These are phyloP conservation scores for Cyclocybe aegerita DNA, from an alignment of 768 basidiomycete species.

Conservation along the genomic window DNA sequence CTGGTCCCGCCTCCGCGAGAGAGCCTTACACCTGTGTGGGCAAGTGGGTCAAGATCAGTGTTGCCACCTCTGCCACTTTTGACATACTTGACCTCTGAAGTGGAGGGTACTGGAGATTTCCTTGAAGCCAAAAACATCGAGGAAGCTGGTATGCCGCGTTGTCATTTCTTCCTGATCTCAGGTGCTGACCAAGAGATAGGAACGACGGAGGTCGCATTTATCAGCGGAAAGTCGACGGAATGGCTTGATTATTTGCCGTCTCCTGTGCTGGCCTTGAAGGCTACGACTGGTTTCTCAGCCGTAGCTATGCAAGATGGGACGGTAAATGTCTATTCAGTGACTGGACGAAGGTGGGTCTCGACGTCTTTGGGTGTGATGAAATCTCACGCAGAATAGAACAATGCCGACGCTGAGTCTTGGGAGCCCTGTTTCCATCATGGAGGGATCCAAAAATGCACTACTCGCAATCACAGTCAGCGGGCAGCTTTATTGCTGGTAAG, in stretches of 20 bases:
- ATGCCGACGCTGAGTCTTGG: slow-evolving; percentile 78
- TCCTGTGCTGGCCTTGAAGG: slow-evolving; percentile 65
- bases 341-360: slow-evolving; percentile 70
- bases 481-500: slow-evolving; percentile 74
- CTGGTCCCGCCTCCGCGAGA: slow-evolving; percentile 12
- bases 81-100: slow-evolving; percentile 53
- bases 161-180: slow-evolving; percentile 1
- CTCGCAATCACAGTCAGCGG: slow-evolving; percentile 74
- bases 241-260: slow-evolving; percentile 90
- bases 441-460: slow-evolving; percentile 61
- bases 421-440: slow-evolving; percentile 66
- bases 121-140: slow-evolving; percentile 82
- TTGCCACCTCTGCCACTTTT: slow-evolving; percentile 61
- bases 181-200: slow-evolving; percentile 32
- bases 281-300: slow-evolving; percentile 68
- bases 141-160: slow-evolving; percentile 45
- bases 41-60: slow-evolving; percentile 22
- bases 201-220: slow-evolving; percentile 66
- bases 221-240: slow-evolving; percentile 65
- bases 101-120: slow-evolving; percentile 67
- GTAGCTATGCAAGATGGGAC: slow-evolving; percentile 77
- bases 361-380: slow-evolving; percentile 1
- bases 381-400: slow-evolving; percentile 44
- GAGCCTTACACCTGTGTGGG: slow-evolving; percentile 1
- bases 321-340: slow-evolving; percentile 81